Evolutionary conservation across 2,329 filamentous ascomycete genomes (phyloP).

Genomic region (Aspergillus phoenicis): DNA sequence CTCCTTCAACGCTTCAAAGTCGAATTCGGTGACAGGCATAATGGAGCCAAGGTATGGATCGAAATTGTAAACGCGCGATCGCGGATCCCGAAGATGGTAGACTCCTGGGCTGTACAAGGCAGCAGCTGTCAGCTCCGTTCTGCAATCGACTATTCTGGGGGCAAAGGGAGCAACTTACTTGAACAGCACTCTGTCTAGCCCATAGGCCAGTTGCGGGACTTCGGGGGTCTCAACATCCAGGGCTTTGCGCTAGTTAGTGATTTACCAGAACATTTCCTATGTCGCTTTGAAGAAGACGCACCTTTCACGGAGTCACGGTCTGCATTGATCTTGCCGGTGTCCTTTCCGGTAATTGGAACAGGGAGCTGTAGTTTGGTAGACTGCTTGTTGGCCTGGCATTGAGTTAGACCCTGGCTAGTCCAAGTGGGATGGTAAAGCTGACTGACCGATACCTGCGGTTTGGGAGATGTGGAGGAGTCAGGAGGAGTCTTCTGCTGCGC

Average conservation of each 20-base stretch:
- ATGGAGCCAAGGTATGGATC: constrained; percentile 91
- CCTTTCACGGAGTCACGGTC: constrained; percentile 9
- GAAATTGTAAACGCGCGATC: constrained; percentile 91
- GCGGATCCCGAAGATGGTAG: constrained; percentile 85
- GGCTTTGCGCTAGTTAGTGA: constrained; percentile 27
- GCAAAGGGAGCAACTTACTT: constrained; percentile 56
- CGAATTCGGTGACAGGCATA: constrained; percentile 91
- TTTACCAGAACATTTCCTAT: neutral
- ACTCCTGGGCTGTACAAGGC: constrained; percentile 65
- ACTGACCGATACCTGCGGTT: neutral
- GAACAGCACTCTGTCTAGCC: constrained; percentile 88
- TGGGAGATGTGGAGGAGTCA: no score
- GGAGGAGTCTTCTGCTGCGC: neutral
- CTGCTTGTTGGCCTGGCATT: neutral
- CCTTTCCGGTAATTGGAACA: neutral
- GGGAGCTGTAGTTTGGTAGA: neutral
- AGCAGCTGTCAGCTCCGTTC: neutral
- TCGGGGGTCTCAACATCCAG: constrained; percentile 50
- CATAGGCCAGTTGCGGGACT: constrained; percentile 69
- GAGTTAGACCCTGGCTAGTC: neutral
- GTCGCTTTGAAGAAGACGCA: constrained; percentile 12
- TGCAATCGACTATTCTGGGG: neutral
- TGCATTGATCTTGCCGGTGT: neutral
- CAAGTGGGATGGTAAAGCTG: neutral
- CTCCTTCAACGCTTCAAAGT: constrained; percentile 80